phyloP scores from a whole-genome alignment of 306 rosid genomes.

The Senna siamea region DNA sequence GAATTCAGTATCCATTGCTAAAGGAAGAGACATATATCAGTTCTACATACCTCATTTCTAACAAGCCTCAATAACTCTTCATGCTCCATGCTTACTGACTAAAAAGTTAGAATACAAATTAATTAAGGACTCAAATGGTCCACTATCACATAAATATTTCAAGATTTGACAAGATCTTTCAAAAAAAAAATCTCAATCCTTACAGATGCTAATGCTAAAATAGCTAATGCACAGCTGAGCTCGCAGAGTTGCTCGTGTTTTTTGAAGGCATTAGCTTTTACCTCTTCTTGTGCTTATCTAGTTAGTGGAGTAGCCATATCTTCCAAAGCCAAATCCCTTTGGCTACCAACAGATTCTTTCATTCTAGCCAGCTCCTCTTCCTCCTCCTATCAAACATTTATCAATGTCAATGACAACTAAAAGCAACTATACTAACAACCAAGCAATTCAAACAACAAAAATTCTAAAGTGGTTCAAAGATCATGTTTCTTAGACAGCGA shows the following conservation, averaged over 20 bases:
- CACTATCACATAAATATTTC: not conserved
- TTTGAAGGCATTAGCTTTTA: conserved; percentile 52
- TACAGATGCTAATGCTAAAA: conserved; percentile 91
- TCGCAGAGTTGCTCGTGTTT: conserved; percentile 73
- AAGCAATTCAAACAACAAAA: conserved; percentile 30
- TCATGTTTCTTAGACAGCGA: not conserved
- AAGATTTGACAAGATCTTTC: not conserved
- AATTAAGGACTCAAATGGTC: conserved; percentile 6
- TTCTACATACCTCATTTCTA: conserved; percentile 68
- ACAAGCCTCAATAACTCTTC: conserved; percentile 84
- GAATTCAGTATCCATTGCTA: not conserved
- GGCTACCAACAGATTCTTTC: conserved; percentile 48
- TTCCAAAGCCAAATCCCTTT: conserved; percentile 61
- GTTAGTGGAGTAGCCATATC: conserved; percentile 60
- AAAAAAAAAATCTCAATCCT: conserved; percentile 39
- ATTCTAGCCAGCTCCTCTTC: conserved; percentile 65
- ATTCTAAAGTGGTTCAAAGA: conserved; percentile 22
- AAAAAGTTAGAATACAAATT: conserved; percentile 30
- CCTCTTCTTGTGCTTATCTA: conserved; percentile 40
- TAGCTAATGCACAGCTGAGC: conserved; percentile 83
- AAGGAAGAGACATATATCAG: not conserved
- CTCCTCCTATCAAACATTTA: conserved; percentile 63
- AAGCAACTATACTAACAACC: conserved; percentile 22
- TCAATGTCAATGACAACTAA: conserved; percentile 27
- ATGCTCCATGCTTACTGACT: conserved; percentile 86